Conservation (phyloP, 371 early-diverging fungal genomes). For the Zychaea mexicana region DNA sequence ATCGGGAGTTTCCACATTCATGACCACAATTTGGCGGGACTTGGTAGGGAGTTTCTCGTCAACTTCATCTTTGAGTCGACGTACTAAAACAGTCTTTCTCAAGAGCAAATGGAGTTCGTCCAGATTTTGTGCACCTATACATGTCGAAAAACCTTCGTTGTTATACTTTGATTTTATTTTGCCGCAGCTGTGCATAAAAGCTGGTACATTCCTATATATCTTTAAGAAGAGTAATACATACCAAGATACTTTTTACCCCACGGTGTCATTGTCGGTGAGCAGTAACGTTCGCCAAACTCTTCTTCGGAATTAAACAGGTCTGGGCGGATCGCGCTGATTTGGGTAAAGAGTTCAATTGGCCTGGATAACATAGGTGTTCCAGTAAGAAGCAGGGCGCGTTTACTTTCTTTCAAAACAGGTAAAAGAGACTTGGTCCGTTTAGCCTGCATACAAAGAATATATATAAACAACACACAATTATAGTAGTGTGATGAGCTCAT, state of each 20-base stretch:
- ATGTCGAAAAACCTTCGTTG: background rate
- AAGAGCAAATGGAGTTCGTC: conserved; percentile 60
- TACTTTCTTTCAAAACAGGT: conserved; percentile 48
- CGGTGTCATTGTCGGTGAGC: conserved; percentile 38
- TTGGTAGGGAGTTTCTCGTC: conserved; percentile 50
- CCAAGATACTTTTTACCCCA: background rate
- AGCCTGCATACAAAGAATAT: no score
- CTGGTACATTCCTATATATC: conserved; percentile 25
- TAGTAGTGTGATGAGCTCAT: no score
- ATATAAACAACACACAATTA: background rate
- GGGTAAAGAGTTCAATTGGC: conserved; percentile 66
- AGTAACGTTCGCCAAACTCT: conserved; percentile 63
- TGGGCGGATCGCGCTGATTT: conserved; percentile 46
- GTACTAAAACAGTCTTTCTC: conserved; percentile 55
- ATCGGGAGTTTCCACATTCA: conserved; percentile 10
- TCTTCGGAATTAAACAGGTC: conserved; percentile 35
- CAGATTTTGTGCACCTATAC: conserved; percentile 54
- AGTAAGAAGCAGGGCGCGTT: conserved; percentile 45
- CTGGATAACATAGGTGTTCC: conserved; percentile 67
- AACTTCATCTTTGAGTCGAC: conserved; percentile 59
- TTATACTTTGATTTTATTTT: background rate
- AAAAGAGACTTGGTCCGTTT: conserved; percentile 49
- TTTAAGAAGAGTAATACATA: conserved; percentile 18
- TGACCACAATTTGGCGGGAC: conserved; percentile 42
- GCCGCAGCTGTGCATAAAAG: no score